Conservation (phyloP, 495 filamentous ascomycete genomes). For the Podospora anserina region DNA sequence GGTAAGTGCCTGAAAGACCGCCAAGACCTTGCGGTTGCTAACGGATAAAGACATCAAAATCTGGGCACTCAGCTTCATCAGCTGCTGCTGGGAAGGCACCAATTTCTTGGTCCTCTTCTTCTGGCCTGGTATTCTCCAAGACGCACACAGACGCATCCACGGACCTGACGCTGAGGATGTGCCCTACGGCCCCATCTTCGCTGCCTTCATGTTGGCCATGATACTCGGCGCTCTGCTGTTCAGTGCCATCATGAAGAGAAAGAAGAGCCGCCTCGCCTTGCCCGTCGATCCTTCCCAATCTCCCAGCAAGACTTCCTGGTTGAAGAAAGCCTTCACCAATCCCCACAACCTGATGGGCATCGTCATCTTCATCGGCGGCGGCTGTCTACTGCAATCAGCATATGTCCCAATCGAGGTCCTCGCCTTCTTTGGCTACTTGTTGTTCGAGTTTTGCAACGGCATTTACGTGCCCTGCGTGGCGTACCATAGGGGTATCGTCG, state of each 20-base stretch:
- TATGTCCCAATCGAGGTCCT: background rate
- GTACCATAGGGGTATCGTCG: background rate
- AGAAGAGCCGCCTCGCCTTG: background rate
- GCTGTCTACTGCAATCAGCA: background rate
- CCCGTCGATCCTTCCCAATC: background rate
- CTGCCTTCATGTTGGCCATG: background rate
- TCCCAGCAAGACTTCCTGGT: background rate
- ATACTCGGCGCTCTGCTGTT: background rate
- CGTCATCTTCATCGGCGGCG: background rate
- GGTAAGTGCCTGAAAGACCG: background rate
- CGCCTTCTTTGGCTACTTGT: background rate
- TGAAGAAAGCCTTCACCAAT: background rate
- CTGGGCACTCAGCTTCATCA: background rate
- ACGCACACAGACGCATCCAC: background rate
- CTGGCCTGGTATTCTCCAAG: background rate
- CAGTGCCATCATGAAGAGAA: constrained; percentile 1
- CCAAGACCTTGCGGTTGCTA: background rate
- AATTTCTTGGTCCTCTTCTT: constrained; percentile 3
- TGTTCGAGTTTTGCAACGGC: constrained; percentile 4
- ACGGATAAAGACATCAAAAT: constrained; percentile 1
- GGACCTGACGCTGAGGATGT: background rate
- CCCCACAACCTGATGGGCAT: background rate
- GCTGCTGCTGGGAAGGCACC: constrained; percentile 6
- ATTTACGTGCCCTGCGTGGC: background rate
- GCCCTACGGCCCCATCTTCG: background rate